Evolutionary conservation across 2,329 filamentous ascomycete species (phyloP), one percentile per base, ranked within the genome.

Genomic region (Nemania bipapillata): DNA sequence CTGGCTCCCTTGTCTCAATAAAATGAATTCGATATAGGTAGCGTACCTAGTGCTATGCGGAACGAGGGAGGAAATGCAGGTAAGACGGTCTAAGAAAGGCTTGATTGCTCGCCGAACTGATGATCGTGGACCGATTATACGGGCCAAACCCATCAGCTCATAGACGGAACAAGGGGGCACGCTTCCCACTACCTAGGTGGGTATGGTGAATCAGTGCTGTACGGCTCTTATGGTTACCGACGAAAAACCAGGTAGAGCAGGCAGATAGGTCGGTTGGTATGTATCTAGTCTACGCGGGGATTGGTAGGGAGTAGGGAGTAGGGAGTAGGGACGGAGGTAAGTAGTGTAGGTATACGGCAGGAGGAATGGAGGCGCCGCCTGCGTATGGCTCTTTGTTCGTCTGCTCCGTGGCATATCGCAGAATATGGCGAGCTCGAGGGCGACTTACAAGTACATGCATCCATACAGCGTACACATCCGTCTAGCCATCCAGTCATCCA

Each of bases 41-140:
- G 20, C 30, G 4, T 55, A 40, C 26, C 3, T 30, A 20, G 17
- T 11, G 26, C 9, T 32, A 53, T n/a, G 26, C 15, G 50, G 28
- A 32, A 28, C 24, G 26, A 11, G 61, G 55, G 61, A 24, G 66
- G 53, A 6, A 17, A 57, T 54, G 62, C 62, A 65, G 45, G 66
- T 68, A 60, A 65, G 66, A 65, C 47, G 9, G 56, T 35, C 40
- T 15, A 37, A 53, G 52, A 62, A 68, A 65, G 62, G 66, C 62
- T 65, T 65, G 62, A 59, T 47, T 40, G 20, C 53, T 61, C 30
- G 26, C 61, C 55, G 52, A 61, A 53, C 42, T 61, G 56, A 53
- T 49, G 55, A 64, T 55, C 66, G 30, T 52, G 66, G 50, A 68
- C 60, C 61, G 66, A 60, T 57, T 64, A 15, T 50, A 56, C 32